Percentiles rank a stretch among this genome's conserved stretches.
phyloP scores from a whole-genome alignment of 805 yeast genomes.

The Metschnikowia picachoensis region DNA sequence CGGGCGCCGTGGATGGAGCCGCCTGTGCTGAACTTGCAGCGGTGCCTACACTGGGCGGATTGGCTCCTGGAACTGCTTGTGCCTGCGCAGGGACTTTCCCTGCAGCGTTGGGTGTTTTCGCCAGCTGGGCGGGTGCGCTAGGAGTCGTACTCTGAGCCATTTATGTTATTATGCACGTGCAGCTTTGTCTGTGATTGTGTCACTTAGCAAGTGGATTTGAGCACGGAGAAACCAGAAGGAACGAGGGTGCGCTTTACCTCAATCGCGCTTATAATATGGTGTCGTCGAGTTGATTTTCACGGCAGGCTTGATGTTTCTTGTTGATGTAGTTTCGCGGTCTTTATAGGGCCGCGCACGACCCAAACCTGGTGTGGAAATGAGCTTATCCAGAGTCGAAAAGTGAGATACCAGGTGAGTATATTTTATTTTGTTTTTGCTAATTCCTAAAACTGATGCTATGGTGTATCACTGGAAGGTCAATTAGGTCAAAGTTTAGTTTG shows the following conservation, averaged over 20 bases:
- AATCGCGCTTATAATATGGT: too few relatives aligned
- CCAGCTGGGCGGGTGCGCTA: neutral
- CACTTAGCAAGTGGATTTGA: too few relatives aligned
- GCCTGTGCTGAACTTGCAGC: neutral
- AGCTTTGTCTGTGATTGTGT: too few relatives aligned
- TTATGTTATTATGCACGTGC: neutral
- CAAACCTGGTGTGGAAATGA: neutral
- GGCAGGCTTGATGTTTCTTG: too few relatives aligned
- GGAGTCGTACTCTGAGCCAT: constrained; percentile 1
- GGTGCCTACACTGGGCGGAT: neutral
- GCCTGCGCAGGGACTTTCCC: neutral
- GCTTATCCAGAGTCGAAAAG: too few relatives aligned
- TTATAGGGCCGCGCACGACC: neutral
- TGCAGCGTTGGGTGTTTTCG: neutral
- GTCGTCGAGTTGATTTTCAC: too few relatives aligned
- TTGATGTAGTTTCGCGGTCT: neutral
- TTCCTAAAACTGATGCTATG: neutral
- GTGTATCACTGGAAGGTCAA: neutral
- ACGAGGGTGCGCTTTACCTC: too few relatives aligned
- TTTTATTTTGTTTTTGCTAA: too few relatives aligned
- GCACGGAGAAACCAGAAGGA: too few relatives aligned
- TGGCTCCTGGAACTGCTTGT: neutral
- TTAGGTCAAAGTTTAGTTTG: neutral
- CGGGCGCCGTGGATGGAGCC: neutral
- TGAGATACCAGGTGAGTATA: too few relatives aligned